phyloP scores from a whole-genome alignment of 2,329 filamentous ascomycete genomes.

The Samsoniella hepiali region DNA sequence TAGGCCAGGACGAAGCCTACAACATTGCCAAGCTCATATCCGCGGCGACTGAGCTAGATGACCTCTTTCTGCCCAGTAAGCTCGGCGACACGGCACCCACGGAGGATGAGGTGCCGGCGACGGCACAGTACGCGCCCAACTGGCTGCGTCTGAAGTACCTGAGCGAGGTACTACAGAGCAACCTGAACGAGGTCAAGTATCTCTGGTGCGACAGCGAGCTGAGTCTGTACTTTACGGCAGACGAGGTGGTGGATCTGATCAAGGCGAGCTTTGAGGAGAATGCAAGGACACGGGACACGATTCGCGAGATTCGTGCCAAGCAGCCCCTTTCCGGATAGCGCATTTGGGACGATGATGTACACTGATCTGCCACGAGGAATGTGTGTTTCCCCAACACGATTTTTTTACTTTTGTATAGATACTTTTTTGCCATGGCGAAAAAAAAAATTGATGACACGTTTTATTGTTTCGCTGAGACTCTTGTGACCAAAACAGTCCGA shows the following conservation, averaged over 20 bases:
- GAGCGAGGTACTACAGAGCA: conserved; percentile 63
- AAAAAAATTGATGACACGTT: too few relatives aligned
- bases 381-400: too few relatives aligned
- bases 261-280: conserved; percentile 64
- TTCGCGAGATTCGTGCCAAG: conserved; percentile 55
- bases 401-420: not conserved
- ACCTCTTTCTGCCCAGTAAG: conserved; percentile 53
- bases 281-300: conserved; percentile 53
- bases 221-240: conserved; percentile 58
- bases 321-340: conserved; percentile 32
- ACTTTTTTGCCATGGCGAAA: too few relatives aligned
- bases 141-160: conserved; percentile 65
- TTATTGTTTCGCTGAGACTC: too few relatives aligned
- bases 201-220: conserved; percentile 65
- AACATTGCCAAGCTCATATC: conserved; percentile 57
- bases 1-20: conserved; percentile 63
- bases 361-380: not conserved
- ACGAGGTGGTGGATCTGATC: conserved; percentile 61
- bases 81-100: conserved; percentile 25
- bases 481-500: too few relatives aligned
- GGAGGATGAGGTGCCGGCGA: conserved; percentile 48
- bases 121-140: conserved; percentile 57
- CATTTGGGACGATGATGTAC: not conserved
- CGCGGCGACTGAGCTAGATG: conserved; percentile 55
- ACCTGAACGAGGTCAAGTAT: conserved; percentile 60